These are phyloP conservation scores for Colletotrichum tropicicola DNA, from an alignment of 2,329 filamentous ascomycete genomes.

Conservation along the genomic window DNA sequence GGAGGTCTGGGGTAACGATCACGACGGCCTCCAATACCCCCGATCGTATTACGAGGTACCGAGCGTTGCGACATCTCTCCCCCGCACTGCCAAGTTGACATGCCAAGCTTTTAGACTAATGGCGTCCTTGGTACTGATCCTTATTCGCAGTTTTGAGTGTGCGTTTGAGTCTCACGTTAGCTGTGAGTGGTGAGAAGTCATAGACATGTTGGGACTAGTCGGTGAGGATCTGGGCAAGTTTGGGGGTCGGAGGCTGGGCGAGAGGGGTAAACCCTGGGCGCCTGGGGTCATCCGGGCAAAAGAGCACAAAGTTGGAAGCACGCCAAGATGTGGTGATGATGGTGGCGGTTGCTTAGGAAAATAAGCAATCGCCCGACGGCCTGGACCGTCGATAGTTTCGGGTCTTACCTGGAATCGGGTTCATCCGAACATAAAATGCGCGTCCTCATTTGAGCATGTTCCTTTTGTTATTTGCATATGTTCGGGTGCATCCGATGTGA, in stretches of 20 bases:
- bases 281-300: neutral
- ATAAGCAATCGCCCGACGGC: neutral
- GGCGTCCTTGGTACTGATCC: neutral
- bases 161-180: neutral
- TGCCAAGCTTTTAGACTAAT: neutral
- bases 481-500: too few species aligned
- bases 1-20: neutral
- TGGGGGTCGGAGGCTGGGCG: neutral
- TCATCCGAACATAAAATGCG: too few species aligned
- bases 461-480: too few species aligned
- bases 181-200: neutral
- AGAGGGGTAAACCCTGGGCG: neutral
- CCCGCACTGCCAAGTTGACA: constrained; percentile 6
- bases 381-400: neutral
- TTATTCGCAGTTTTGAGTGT: neutral
- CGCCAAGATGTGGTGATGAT: neutral
- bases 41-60: neutral
- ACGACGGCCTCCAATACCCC: neutral
- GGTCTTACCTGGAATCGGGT: neutral
- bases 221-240: neutral
- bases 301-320: neutral
- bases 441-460: too few species aligned
- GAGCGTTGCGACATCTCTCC: neutral
- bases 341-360: neutral
- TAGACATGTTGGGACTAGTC: neutral